Conservation (phyloP, 2,329 filamentous ascomycete genomes). For the Diatrype stigma region DNA sequence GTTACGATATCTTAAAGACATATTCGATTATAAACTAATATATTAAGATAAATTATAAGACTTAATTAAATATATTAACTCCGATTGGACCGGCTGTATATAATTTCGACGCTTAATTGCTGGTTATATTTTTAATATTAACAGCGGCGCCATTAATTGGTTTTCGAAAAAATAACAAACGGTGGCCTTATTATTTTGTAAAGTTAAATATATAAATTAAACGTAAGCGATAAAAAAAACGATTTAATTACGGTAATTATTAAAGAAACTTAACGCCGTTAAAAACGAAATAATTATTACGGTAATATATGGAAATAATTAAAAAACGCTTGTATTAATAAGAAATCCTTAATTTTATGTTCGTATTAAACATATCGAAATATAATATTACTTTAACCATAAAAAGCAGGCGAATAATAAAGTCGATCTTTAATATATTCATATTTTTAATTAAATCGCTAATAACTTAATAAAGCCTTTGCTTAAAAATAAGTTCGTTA, state of each 20-base stretch:
- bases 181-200: neutral
- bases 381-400: neutral
- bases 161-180: neutral
- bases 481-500: neutral
- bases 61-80: neutral
- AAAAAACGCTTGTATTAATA: neutral
- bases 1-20: neutral
- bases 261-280: neutral
- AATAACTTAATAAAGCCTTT: neutral
- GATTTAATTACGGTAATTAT: neutral
- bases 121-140: neutral
- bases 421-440: neutral
- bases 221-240: neutral
- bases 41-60: neutral
- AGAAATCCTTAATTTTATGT: neutral
- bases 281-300: neutral
- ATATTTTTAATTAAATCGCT: neutral
- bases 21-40: neutral
- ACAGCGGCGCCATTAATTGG: neutral
- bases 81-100: neutral
- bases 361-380: neutral
- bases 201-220: neutral
- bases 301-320: neutral
- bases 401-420: neutral
- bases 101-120: neutral